Evolutionary conservation across 2,329 filamentous ascomycete species (phyloP), one percentile per base, ranked within the genome.

Genomic region (Tolypocladium ophioglossoides): DNA sequence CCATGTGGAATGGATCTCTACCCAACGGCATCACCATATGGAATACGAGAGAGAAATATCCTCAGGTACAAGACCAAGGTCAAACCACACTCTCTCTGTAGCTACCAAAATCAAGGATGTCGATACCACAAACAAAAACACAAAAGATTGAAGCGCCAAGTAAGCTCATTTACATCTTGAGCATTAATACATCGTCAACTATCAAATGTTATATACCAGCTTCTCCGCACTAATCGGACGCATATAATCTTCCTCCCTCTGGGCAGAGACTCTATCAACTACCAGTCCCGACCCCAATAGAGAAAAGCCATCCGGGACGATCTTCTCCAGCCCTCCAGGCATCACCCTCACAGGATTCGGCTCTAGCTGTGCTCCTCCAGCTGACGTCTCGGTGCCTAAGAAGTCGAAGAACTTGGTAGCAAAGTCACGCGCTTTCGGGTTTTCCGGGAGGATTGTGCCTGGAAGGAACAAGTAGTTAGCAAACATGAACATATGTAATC

Each of bases 171-270:
- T 7, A 30, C 6, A 30, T 30, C 7, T 30, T 1, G 6, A 22
- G 20, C 10, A 12, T 14, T 4, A 24, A 14, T 12, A 41, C 12
- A 22, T 3, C 10, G 6, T 3, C 22, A 44, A 9, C 3, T 9
- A n/a, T 47, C 16, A 30, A 20, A 61, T 24, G 20, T 24, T 51
- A 37, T 69, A 69, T 0, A 69, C 66, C 11, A 73, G 51, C 59
- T 74, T 75, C 59, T 75, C 72, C 0, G 62, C 70, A 53, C 71
- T 72, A 1, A 75, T 61, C 0, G 71, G 69, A 1, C 58, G 62
- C 70, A 74, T 72, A 51, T 65, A 66, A 0, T 35, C 32, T 18
- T 50, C 48, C 5, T 50, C 62, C 61, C 51, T 70, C 64, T 1
- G 18, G 18, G 2, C 44, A 2, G 22, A 52, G n/a, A 51, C 48